Evolutionary conservation across 1,284 basidiomycete genomes (phyloP).

Genomic region (Schizophyllum commune): DNA sequence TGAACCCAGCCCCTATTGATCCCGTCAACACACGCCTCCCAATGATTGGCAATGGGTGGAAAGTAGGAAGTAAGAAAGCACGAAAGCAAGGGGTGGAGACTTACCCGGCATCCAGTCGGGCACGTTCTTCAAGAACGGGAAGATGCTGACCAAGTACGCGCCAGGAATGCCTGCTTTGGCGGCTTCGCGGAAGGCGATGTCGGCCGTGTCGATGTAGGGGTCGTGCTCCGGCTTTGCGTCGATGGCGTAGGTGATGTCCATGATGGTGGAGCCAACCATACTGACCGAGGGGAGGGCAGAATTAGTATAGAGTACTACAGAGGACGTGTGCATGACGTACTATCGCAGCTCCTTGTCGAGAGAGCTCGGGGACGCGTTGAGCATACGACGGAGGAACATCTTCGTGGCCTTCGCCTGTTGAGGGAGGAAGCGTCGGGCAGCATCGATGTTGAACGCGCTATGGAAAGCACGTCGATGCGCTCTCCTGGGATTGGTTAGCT

Average conservation of each 20-base stretch:
- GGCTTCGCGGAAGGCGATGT: slow-evolving; percentile 2
- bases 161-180: slow-evolving; percentile 6
- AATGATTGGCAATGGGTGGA: too few relatives aligned
- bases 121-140: slow-evolving; percentile 28
- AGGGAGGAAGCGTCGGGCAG: slow-evolving; percentile 4
- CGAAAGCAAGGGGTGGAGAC: background rate
- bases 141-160: slow-evolving; percentile 12
- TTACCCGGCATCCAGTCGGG: slow-evolving; percentile 37
- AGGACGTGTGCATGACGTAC: background rate
- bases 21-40: too few relatives aligned
- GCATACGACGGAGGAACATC: slow-evolving; percentile 7
- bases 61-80: background rate
- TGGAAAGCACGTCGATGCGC: slow-evolving; percentile 6
- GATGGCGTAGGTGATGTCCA: slow-evolving; percentile 10
- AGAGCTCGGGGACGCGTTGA: background rate
- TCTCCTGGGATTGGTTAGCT: slow-evolving; percentile 1
- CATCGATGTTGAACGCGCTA: slow-evolving; percentile 6
- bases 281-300: background rate
- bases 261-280: slow-evolving; percentile 4
- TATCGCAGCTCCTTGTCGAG: background rate
- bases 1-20: slow-evolving; percentile 28
- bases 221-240: slow-evolving; percentile 2
- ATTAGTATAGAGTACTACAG: background rate
- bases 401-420: slow-evolving; percentile 3
- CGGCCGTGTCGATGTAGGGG: slow-evolving; percentile 6